Percentiles rank a stretch among this genome's conserved stretches.
Evolutionary conservation across 1,139 yeast species (phyloP).

Genomic region (Kluyveromyces sp.): DNA sequence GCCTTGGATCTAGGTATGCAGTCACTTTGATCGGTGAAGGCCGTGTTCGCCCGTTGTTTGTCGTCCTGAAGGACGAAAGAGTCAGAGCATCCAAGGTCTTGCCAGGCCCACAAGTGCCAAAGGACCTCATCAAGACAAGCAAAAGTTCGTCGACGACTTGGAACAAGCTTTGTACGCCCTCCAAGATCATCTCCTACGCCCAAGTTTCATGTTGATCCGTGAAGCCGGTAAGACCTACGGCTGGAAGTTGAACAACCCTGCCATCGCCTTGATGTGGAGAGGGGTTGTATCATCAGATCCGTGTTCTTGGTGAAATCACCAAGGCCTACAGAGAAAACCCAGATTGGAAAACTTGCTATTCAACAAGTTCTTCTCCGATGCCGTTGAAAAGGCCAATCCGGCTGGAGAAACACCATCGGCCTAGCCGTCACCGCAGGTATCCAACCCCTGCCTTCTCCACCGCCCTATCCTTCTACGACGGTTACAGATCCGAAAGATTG

Average conservation of each 20-base stretch:
- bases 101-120: constrained; percentile 65
- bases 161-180: constrained; percentile 99
- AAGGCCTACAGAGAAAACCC: constrained; percentile 92
- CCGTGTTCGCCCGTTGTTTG: constrained; percentile 93
- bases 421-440: constrained; percentile 78
- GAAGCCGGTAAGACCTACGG: constrained; percentile 96
- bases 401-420: constrained; percentile 88
- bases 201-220: constrained; percentile 98
- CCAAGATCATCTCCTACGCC: constrained; percentile 96
- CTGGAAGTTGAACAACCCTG: constrained; percentile 97
- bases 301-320: constrained; percentile 94
- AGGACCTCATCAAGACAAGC: constrained; percentile 62
- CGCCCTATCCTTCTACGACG: constrained; percentile 96
- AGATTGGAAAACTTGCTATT: constrained; percentile 91
- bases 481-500: constrained; percentile 90
- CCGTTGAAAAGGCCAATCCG: constrained; percentile 89
- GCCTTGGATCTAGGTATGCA: constrained; percentile 96
- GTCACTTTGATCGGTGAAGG: constrained; percentile 98
- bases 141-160: constrained; percentile 81
- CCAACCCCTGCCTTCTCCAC: constrained; percentile 96
- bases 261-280: constrained; percentile 99
- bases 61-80: constrained; percentile 92
- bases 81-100: constrained; percentile 70
- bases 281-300: constrained; percentile 99
- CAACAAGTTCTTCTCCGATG: constrained; percentile 89